A percentile compares a stretch with the other conserved stretches of the same genome.
Conservation (phyloP, 2,329 filamentous ascomycete species). For the Diatrype stigma region DNA sequence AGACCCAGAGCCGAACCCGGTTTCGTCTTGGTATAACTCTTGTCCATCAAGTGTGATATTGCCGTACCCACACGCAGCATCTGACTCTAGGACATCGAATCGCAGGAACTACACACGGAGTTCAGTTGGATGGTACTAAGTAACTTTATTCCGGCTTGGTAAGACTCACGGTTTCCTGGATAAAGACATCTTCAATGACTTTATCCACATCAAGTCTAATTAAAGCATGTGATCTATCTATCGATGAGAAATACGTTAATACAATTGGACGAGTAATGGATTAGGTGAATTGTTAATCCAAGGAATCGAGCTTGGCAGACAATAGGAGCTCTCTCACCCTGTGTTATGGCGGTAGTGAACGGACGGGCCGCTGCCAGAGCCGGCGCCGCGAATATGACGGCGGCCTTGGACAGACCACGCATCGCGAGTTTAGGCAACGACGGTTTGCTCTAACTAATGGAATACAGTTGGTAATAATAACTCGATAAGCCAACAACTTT, state of each 20-base stretch:
- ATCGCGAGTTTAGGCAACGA: conserved; percentile 26
- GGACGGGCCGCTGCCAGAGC: conserved; percentile 29
- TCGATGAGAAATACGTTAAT: not conserved
- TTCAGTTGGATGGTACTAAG: conserved; percentile 7
- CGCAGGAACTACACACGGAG: conserved; percentile 27
- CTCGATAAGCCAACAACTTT: not conserved
- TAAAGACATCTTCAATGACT: conserved; percentile 10
- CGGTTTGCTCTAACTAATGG: conserved; percentile 2
- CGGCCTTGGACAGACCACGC: conserved; percentile 30
- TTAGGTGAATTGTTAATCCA: conserved; percentile 9
- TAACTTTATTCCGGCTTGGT: not conserved
- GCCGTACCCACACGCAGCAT: conserved; percentile 41
- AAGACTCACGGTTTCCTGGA: conserved; percentile 21
- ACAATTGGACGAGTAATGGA: too few species aligned
- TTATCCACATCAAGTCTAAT: conserved; percentile 20
- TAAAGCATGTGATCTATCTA: conserved; percentile 17
- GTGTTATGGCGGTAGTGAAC: conserved; percentile 6
- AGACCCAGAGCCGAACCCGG: conserved; percentile 37
- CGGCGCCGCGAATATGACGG: conserved; percentile 32
- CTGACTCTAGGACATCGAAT: conserved; percentile 42
- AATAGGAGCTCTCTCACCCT: conserved; percentile 8
- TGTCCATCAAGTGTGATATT: conserved; percentile 46
- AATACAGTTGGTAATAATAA: conserved; percentile 6
- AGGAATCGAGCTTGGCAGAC: conserved; percentile 6
- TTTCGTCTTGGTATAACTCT: conserved; percentile 33